phyloP scores from a whole-genome alignment of 2,329 filamentous ascomycete species.

The Colletotrichum sublineola region DNA sequence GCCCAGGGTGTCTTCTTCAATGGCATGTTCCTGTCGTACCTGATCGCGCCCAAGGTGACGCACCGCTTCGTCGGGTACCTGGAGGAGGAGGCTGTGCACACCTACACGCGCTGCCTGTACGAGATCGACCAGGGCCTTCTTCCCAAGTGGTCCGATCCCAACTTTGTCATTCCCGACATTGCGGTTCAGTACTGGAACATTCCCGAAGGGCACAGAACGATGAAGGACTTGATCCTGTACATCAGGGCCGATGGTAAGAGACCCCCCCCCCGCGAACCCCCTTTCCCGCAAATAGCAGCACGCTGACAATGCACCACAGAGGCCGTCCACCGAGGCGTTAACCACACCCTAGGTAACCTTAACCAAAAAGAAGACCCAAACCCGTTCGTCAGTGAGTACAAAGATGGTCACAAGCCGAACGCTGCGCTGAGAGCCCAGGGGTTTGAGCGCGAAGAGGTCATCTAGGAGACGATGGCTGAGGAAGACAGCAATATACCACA shows the following conservation, averaged over 20 bases:
- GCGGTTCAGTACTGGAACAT: constrained; percentile 95
- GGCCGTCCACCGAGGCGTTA: constrained; percentile 91
- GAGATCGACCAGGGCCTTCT: constrained; percentile 89
- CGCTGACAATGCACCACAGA: constrained; percentile 60
- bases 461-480: constrained; percentile 55
- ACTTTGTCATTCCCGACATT: constrained; percentile 86
- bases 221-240: constrained; percentile 90
- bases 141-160: constrained; percentile 80
- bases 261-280: background rate
- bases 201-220: constrained; percentile 83
- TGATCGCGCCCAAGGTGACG: constrained; percentile 86
- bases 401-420: constrained; percentile 77
- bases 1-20: constrained; percentile 99
- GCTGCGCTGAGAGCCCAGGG: constrained; percentile 75
- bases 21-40: constrained; percentile 88
- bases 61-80: constrained; percentile 98
- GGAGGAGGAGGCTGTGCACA: constrained; percentile 96
- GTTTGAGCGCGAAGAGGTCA: constrained; percentile 86
- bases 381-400: constrained; percentile 88
- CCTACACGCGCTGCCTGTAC: constrained; percentile 89
- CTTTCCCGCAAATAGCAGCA: background rate
- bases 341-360: constrained; percentile 93
- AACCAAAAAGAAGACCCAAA: constrained; percentile 90
- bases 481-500: background rate
- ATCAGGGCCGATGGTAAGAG: constrained; percentile 76